Percentiles rank a stretch among this genome's conserved stretches.
Evolutionary conservation across 768 basidiomycete species (phyloP).

Genomic region (Cubamyces lactineus): DNA sequence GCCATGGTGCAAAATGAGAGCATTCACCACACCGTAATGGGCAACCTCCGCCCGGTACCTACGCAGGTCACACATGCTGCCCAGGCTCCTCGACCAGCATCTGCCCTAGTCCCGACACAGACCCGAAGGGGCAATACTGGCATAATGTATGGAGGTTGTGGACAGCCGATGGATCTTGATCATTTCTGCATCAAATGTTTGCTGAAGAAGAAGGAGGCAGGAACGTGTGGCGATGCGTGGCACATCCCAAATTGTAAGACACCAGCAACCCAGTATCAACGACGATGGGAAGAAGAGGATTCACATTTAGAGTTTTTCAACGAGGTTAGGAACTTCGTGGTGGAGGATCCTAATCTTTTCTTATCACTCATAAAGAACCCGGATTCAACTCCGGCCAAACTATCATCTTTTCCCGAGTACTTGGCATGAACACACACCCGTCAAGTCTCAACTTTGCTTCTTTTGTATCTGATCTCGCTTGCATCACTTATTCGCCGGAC

Average conservation of each 20-base stretch:
- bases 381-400: neutral
- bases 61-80: neutral
- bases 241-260: too few relatives aligned
- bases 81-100: neutral
- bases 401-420: too few relatives aligned
- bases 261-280: too few relatives aligned
- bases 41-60: neutral
- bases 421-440: too few relatives aligned
- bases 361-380: neutral
- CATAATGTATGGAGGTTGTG: slow-evolving; percentile 17
- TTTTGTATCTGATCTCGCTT: too few relatives aligned
- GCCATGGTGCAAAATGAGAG: neutral
- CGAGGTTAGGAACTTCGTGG: too few relatives aligned
- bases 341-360: neutral
- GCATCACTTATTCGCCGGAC: too few relatives aligned
- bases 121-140: slow-evolving; percentile 2
- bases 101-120: neutral
- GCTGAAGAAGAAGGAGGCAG: neutral
- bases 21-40: neutral
- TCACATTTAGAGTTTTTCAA: too few relatives aligned
- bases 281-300: too few relatives aligned
- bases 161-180: slow-evolving; percentile 28
- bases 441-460: too few relatives aligned
- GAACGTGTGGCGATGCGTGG: too few relatives aligned
- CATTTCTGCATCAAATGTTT: slow-evolving; percentile 1